phyloP scores from a whole-genome alignment of 306 rosid genomes.

The Morella rubra region DNA sequence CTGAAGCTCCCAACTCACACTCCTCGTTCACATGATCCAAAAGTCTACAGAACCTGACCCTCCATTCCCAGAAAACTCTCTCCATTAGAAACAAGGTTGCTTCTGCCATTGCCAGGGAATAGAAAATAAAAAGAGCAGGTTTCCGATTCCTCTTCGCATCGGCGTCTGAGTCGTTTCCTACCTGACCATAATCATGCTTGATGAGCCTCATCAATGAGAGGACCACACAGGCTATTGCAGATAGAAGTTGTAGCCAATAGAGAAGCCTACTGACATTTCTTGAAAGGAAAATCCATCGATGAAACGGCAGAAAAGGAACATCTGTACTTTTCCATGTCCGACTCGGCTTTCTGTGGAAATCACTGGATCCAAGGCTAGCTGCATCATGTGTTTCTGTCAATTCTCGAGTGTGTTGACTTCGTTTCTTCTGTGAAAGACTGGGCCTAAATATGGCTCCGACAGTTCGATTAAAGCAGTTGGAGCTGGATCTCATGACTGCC shows the following conservation, averaged over 20 bases:
- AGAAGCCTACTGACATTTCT: constrained; percentile 73
- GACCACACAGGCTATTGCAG: constrained; percentile 79
- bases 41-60: too few relatives aligned
- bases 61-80: too few relatives aligned
- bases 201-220: constrained; percentile 70
- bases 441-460: constrained; percentile 47
- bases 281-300: constrained; percentile 61
- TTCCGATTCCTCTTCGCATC: constrained; percentile 65
- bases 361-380: constrained; percentile 16
- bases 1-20: constrained; percentile 67
- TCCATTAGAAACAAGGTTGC: constrained; percentile 65
- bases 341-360: constrained; percentile 47
- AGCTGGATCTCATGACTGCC: constrained; percentile 41
- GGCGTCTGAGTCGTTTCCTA: constrained; percentile 62
- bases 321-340: constrained; percentile 76
- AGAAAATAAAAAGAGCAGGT: constrained; percentile 72
- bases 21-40: constrained; percentile 70
- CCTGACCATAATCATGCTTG: constrained; percentile 62
- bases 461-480: constrained; percentile 35
- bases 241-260: constrained; percentile 89
- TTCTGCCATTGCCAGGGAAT: constrained; percentile 79
- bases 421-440: constrained; percentile 27
- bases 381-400: constrained; percentile 17
- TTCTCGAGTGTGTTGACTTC: constrained; percentile 28
- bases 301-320: constrained; percentile 79